Evolutionary conservation across 768 basidiomycete species (phyloP).

Genomic region (Lactarius psammicola): DNA sequence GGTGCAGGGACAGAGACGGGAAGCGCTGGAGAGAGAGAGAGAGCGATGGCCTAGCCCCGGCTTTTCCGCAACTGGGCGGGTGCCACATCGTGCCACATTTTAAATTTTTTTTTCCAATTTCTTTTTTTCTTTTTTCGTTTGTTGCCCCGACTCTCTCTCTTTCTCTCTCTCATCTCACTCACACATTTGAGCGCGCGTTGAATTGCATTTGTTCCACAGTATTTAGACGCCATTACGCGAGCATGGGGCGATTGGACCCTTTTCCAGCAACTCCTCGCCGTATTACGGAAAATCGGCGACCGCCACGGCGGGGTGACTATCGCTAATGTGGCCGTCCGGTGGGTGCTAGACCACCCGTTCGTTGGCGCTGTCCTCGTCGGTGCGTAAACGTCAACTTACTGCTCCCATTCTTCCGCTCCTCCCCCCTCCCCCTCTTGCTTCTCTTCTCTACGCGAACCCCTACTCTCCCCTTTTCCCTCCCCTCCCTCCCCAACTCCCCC

Average conservation of each 20-base stretch:
- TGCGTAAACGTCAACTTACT: slow-evolving; percentile 32
- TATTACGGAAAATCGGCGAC: slow-evolving; percentile 63
- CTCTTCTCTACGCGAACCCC: background rate
- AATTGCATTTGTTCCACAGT: slow-evolving; percentile 50
- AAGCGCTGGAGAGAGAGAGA: background rate
- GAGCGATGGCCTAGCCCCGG: background rate
- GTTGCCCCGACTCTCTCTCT: background rate
- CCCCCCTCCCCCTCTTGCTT: slow-evolving; percentile 1
- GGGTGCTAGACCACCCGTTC: slow-evolving; percentile 75
- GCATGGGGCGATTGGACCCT: slow-evolving; percentile 79
- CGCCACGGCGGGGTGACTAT: slow-evolving; percentile 64
- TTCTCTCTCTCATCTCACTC: background rate
- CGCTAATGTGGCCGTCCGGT: slow-evolving; percentile 76
- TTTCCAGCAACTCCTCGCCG: slow-evolving; percentile 63
- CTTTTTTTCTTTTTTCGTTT: background rate
- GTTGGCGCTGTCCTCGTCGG: slow-evolving; percentile 83
- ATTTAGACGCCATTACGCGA: slow-evolving; percentile 77
- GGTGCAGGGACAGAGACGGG: background rate
- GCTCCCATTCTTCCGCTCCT: slow-evolving; percentile 5
- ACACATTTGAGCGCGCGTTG: background rate
- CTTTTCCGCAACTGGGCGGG: background rate
- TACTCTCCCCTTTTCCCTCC: slow-evolving; percentile 11
- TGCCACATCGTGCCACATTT: background rate
- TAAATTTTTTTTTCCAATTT: background rate
- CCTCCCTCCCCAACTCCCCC: too few relatives aligned